phyloP scores from a whole-genome alignment of 176 grass and related monocot genomes.

The Tillandsia fasciculata region DNA sequence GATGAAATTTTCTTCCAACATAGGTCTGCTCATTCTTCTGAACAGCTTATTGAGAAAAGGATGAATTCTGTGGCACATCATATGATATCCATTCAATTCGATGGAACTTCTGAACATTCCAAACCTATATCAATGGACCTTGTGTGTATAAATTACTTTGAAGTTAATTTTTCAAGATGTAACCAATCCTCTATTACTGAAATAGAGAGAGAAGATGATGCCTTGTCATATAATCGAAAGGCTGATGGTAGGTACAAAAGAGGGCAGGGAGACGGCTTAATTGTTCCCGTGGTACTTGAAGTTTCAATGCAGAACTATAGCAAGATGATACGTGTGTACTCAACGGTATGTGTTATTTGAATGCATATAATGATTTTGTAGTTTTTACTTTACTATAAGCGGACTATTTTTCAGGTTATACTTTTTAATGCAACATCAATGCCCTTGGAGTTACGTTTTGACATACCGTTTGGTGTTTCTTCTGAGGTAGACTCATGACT shows the following conservation, averaged over 20 bases:
- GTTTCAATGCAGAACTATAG: slow-evolving; percentile 94
- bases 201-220: slow-evolving; percentile 27
- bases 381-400: slow-evolving; percentile 1
- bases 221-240: slow-evolving; percentile 31
- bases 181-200: slow-evolving; percentile 40
- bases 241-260: slow-evolving; percentile 2
- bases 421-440: slow-evolving; percentile 84
- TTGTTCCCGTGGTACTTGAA: slow-evolving; percentile 91
- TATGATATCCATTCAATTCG: slow-evolving; percentile 94
- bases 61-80: slow-evolving; percentile 72
- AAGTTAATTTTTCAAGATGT: slow-evolving; percentile 81
- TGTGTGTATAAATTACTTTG: slow-evolving; percentile 83
- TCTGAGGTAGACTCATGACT: slow-evolving; percentile 56
- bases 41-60: slow-evolving; percentile 73
- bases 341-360: slow-evolving; percentile 48
- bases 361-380: slow-evolving; percentile 3
- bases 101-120: slow-evolving; percentile 65
- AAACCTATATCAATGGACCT: slow-evolving; percentile 93
- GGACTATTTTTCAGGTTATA: slow-evolving; percentile 52
- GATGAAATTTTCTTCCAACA: slow-evolving; percentile 81
- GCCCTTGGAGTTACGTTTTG: slow-evolving; percentile 77
- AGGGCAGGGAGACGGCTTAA: slow-evolving; percentile 36
- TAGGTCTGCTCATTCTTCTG: slow-evolving; percentile 49
- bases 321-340: slow-evolving; percentile 83
- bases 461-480: slow-evolving; percentile 90